A percentile compares a stretch with the other conserved stretches of the same genome.
phyloP scores from a whole-genome alignment of 2,329 filamentous ascomycete genomes.

The Apiospora sp. region DNA sequence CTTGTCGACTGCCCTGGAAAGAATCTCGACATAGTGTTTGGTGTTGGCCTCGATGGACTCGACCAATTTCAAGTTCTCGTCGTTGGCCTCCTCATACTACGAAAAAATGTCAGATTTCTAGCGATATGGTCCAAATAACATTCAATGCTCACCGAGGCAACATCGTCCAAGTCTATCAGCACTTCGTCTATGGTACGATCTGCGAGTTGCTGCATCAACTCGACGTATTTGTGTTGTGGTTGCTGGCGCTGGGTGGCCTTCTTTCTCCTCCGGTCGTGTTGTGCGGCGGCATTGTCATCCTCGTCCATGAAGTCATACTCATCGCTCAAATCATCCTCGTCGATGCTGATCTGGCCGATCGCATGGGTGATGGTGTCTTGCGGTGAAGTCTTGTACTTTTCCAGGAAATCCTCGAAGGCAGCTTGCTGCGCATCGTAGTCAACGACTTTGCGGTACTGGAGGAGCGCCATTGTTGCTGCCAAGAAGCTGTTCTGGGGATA shows the following conservation, averaged over 20 bases:
- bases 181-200: constrained; percentile 81
- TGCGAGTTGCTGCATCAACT: constrained; percentile 85
- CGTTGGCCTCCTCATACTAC: constrained; percentile 78
- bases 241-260: constrained; percentile 57
- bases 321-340: constrained; percentile 85
- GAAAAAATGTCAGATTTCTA: neutral
- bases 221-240: constrained; percentile 86
- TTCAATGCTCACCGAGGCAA: constrained; percentile 68
- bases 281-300: constrained; percentile 71
- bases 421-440: constrained; percentile 88
- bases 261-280: constrained; percentile 57
- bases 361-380: constrained; percentile 79
- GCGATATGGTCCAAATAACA: constrained; percentile 25
- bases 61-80: constrained; percentile 76
- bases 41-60: constrained; percentile 90
- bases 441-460: constrained; percentile 79
- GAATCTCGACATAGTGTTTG: constrained; percentile 91
- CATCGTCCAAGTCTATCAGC: constrained; percentile 87
- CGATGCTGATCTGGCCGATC: constrained; percentile 83
- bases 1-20: constrained; percentile 88
- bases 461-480: constrained; percentile 77
- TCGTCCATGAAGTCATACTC: constrained; percentile 90
- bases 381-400: constrained; percentile 83
- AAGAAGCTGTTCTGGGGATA: neutral
- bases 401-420: constrained; percentile 88